Evolutionary conservation across 2,329 filamentous ascomycete genomes (phyloP), one percentile per base, ranked within the genome.

Genomic region (Monilinia fructigena): DNA sequence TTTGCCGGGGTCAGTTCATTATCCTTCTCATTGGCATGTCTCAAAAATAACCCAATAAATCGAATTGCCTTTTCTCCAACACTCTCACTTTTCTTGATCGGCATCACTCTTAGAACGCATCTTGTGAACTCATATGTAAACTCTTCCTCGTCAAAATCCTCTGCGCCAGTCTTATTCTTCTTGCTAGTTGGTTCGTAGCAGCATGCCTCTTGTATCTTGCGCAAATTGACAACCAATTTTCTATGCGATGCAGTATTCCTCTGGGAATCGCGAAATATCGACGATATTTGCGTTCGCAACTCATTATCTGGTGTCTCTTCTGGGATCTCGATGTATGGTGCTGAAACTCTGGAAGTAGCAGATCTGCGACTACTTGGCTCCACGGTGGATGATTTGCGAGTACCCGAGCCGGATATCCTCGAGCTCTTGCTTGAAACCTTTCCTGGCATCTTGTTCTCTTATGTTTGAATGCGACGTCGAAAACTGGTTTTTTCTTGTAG

Each of bases 151-250:
- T 92, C 88, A 69, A 93, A 91, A 14, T 92, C 89, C 71, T 88
- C 85, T 14, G 83, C 80, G 14, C 81, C 78, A 3, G 75, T 80
- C 72, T 78, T 82, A 70, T 78, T 83, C 74, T 84, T 85, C 69
- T 83, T 79, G 69, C 78, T 82, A 45, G 79, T 82, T 23, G 81
- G 85, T 72, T 88, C 86, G 73, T 89, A 89, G 75, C 85, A 88
- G 79, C 92, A 97, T 48, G 89, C 83, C 76, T 97, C 94, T 74
- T 98, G 94, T 54, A 97, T 85, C 78, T 97, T 97, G 70, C 94
- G 88, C 68, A 99, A 80, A 60, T 88, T 93, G 68, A 97, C 90
- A 4, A 90, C 89, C 0, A 97, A 84, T 76, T 98, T 98, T 68
- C 94, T 84, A 77, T 99, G 95, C 2, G 91, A 91, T 1, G 93